A percentile compares a stretch with the other conserved stretches of the same genome.
Conservation (phyloP, 192 early-diverging fungal genomes). For the Spizellomyces sp. region DNA sequence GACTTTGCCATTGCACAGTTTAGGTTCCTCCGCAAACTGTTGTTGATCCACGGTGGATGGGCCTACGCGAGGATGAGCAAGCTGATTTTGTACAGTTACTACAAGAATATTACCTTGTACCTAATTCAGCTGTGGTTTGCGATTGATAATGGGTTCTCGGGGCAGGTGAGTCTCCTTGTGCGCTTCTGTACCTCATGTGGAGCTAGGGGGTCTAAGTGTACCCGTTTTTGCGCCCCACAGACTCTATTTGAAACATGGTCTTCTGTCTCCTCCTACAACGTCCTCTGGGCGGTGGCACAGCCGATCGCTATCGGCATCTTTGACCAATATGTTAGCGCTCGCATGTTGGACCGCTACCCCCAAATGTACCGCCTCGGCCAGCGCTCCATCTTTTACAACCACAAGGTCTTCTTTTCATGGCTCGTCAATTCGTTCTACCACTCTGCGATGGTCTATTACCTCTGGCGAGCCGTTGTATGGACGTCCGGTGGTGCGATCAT, state of each 20-base stretch:
- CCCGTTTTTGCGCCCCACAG: slow-evolving; percentile 40
- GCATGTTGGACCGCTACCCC: slow-evolving; percentile 94
- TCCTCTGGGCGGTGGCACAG: slow-evolving; percentile 88
- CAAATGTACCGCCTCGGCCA: slow-evolving; percentile 84
- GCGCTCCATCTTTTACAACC: slow-evolving; percentile 70
- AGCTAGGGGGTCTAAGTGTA: background rate
- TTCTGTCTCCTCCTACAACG: slow-evolving; percentile 89
- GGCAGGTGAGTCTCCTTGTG: slow-evolving; percentile 48
- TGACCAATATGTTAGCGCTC: slow-evolving; percentile 91
- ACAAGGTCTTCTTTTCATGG: slow-evolving; percentile 89
- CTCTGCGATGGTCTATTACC: slow-evolving; percentile 77
- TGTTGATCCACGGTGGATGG: slow-evolving; percentile 98
- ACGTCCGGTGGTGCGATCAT: slow-evolving; percentile 63
- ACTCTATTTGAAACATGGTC: slow-evolving; percentile 97
- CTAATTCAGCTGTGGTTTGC: slow-evolving; percentile 98
- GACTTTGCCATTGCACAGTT: slow-evolving; percentile 99
- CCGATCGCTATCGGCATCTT: slow-evolving; percentile 95
- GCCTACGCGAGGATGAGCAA: slow-evolving; percentile 93
- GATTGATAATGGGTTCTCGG: slow-evolving; percentile 94
- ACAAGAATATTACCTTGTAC: slow-evolving; percentile 99
- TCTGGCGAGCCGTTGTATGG: slow-evolving; percentile 42
- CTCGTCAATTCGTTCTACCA: slow-evolving; percentile 89
- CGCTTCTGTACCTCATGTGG: background rate
- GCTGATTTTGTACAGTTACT: slow-evolving; percentile 95
- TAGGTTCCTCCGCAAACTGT: slow-evolving; percentile 87